Conservation (phyloP, 1,139 yeast genomes). For the Geotrichum carabidarum region DNA sequence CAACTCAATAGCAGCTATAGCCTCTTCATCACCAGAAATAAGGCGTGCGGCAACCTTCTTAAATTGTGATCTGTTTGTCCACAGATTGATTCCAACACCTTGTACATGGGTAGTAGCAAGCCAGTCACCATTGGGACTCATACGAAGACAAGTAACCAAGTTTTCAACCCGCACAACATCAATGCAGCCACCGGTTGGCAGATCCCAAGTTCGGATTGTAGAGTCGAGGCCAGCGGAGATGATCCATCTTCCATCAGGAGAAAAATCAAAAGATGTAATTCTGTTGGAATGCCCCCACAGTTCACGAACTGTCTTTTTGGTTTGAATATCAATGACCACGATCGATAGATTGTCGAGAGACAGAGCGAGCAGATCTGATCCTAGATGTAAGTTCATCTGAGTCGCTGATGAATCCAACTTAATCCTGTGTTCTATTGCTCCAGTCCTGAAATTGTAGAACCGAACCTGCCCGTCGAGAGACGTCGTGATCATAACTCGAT, state of each 20-base stretch:
- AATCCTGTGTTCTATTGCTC: slow-evolving; percentile 62
- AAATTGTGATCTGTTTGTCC: slow-evolving; percentile 92
- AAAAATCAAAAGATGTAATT: slow-evolving; percentile 82
- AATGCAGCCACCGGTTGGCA: slow-evolving; percentile 94
- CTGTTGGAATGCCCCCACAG: slow-evolving; percentile 87
- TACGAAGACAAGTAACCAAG: slow-evolving; percentile 73
- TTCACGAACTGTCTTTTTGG: slow-evolving; percentile 79
- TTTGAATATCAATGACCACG: slow-evolving; percentile 73
- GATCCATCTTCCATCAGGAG: slow-evolving; percentile 95
- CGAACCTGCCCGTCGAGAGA: slow-evolving; percentile 89
- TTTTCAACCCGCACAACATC: slow-evolving; percentile 79
- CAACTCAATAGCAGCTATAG: slow-evolving; percentile 48
- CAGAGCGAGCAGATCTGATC: slow-evolving; percentile 80
- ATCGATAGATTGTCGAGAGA: slow-evolving; percentile 84
- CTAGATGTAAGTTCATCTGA: slow-evolving; percentile 64
- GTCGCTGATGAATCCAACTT: slow-evolving; percentile 75
- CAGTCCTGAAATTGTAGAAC: slow-evolving; percentile 71
- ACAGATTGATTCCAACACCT: slow-evolving; percentile 83
- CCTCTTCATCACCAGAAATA: slow-evolving; percentile 59
- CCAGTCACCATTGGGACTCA: slow-evolving; percentile 86
- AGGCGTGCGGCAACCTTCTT: slow-evolving; percentile 64
- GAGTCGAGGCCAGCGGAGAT: slow-evolving; percentile 79
- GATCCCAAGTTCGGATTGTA: slow-evolving; percentile 93
- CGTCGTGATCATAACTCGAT: slow-evolving; percentile 75
- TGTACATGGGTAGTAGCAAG: slow-evolving; percentile 90